Percentiles rank a stretch among this genome's conserved stretches.
These are phyloP conservation scores for Annulohypoxylon bovei DNA, from an alignment of 495 filamentous ascomycete species.

Conservation along the genomic window DNA sequence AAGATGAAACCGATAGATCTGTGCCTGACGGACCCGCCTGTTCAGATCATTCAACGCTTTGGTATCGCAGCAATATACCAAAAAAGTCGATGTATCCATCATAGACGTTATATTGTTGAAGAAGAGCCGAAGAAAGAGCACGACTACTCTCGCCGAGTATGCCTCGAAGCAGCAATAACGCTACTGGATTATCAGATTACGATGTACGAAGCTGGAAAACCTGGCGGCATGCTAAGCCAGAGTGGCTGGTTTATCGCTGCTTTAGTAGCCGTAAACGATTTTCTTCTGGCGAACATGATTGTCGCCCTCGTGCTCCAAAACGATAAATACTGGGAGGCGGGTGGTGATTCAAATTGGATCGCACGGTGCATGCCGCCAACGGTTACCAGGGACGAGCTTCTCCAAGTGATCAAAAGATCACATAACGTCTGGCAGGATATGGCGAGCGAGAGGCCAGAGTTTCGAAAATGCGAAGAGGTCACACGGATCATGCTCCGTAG, in stretches of 20 bases:
- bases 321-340: slow-evolving; percentile 42
- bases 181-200: slow-evolving; percentile 62
- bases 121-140: slow-evolving; percentile 67
- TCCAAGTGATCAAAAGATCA: slow-evolving; percentile 42
- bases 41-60: slow-evolving; percentile 73
- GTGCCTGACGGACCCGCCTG: slow-evolving; percentile 69
- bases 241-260: slow-evolving; percentile 57
- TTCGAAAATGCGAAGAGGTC: slow-evolving; percentile 37
- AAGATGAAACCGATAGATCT: slow-evolving; percentile 67
- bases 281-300: slow-evolving; percentile 59
- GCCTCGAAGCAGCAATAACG: slow-evolving; percentile 72
- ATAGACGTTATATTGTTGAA: slow-evolving; percentile 74
- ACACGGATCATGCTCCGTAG: slow-evolving; percentile 41
- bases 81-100: slow-evolving; percentile 77
- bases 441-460: slow-evolving; percentile 28
- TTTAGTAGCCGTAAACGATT: slow-evolving; percentile 57
- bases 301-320: slow-evolving; percentile 55
- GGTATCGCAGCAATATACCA: slow-evolving; percentile 77
- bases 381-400: slow-evolving; percentile 44
- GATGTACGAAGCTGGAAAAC: slow-evolving; percentile 51
- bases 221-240: slow-evolving; percentile 50
- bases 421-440: slow-evolving; percentile 47
- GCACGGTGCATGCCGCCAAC: slow-evolving; percentile 35
- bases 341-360: slow-evolving; percentile 38
- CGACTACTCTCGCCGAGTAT: slow-evolving; percentile 71